Conservation (phyloP, 202 grass and related monocot species). For the Carex arenaria region DNA sequence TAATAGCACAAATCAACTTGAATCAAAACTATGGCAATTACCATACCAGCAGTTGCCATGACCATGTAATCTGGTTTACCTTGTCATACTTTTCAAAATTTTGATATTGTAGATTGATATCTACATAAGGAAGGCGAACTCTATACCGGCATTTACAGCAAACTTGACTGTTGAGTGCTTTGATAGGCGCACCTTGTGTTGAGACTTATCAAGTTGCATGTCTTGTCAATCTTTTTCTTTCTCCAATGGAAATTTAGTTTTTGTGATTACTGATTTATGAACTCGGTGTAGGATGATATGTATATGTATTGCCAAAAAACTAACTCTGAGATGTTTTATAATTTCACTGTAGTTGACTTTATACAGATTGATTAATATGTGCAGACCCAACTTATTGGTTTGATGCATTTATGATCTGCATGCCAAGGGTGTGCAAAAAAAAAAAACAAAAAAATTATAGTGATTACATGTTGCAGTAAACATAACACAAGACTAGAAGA, state of each 20-base stretch:
- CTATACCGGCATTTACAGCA: constrained; percentile 88
- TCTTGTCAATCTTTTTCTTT: constrained; percentile 5
- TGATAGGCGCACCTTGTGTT: constrained; percentile 83
- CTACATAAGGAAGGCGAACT: constrained; percentile 88
- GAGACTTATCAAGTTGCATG: constrained; percentile 13
- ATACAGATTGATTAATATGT: neutral
- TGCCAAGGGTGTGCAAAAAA: neutral
- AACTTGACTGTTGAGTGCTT: constrained; percentile 94
- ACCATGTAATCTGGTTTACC: neutral
- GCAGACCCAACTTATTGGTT: neutral
- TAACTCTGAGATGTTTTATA: neutral
- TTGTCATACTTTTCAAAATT: neutral
- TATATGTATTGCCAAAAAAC: neutral
- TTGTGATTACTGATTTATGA: constrained; percentile 15
- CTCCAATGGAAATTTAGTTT: neutral
- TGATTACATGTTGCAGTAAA: no score
- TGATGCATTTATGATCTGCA: neutral
- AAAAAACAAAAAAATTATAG: no score
- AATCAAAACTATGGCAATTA: neutral
- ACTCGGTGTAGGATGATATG: constrained; percentile 5
- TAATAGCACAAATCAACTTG: neutral
- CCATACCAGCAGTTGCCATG: neutral
- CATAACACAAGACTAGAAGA: no score
- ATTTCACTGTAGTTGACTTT: neutral
- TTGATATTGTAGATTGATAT: constrained; percentile 72